Evolutionary conservation across 2,329 filamentous ascomycete species (phyloP).

Genomic region (Teratosphaeria gauchensis): DNA sequence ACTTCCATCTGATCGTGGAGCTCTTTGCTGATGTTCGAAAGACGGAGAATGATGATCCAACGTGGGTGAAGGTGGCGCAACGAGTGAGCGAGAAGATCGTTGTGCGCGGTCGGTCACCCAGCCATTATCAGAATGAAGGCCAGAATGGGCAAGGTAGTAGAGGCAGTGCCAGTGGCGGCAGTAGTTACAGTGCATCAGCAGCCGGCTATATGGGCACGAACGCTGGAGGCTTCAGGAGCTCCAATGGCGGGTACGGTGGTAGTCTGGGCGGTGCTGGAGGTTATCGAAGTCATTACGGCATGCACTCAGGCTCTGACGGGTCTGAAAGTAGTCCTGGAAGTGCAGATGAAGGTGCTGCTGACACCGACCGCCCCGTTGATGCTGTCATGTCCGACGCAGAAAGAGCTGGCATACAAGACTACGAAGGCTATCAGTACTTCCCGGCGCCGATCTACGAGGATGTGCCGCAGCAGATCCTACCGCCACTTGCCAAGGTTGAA

Average conservation of each 20-base stretch:
- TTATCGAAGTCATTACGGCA: conserved; percentile 21
- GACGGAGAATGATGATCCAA: conserved; percentile 34
- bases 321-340: conserved; percentile 35
- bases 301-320: conserved; percentile 20
- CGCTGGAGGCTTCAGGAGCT: conserved; percentile 20
- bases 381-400: conserved; percentile 32
- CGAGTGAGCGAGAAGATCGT: conserved; percentile 73
- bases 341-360: conserved; percentile 22
- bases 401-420: conserved; percentile 31
- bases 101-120: conserved; percentile 73
- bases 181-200: conserved; percentile 27
- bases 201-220: conserved; percentile 21
- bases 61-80: conserved; percentile 62
- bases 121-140: conserved; percentile 46
- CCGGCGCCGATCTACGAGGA: conserved; percentile 35
- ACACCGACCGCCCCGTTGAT: conserved; percentile 26
- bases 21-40: conserved; percentile 60
- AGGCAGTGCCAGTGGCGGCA: conserved; percentile 54
- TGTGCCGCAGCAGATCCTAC: conserved; percentile 18
- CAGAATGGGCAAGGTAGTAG: conserved; percentile 46
- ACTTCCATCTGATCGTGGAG: conserved; percentile 83
- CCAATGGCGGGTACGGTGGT: conserved; percentile 13
- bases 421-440: conserved; percentile 39
- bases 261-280: conserved; percentile 11
- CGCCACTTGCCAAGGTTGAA: conserved; percentile 24